phyloP scores from a whole-genome alignment of 768 basidiomycete genomes.

The Tylopilus intermedius region DNA sequence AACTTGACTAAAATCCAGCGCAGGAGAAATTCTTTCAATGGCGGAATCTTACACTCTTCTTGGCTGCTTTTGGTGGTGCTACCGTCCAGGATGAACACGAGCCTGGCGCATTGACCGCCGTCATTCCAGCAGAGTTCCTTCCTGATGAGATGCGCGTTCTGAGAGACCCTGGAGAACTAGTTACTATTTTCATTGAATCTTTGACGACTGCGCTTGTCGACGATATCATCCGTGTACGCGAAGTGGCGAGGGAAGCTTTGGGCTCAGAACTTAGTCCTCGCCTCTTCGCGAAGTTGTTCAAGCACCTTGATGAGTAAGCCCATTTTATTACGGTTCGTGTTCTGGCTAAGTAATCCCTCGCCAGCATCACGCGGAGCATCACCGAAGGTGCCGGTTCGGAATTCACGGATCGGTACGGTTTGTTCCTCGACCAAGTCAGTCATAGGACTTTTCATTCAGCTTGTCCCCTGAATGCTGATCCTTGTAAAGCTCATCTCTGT shows the following conservation, averaged over 20 bases:
- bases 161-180: constrained; percentile 51
- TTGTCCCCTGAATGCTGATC: constrained; percentile 10
- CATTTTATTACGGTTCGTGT: background rate
- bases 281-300: constrained; percentile 62
- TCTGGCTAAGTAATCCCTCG: background rate
- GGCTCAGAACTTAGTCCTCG: constrained; percentile 73
- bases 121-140: constrained; percentile 54
- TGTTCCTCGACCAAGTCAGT: constrained; percentile 73
- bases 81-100: constrained; percentile 54
- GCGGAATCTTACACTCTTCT: constrained; percentile 78
- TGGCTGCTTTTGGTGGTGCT: constrained; percentile 68
- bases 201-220: constrained; percentile 65
- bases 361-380: constrained; percentile 50
- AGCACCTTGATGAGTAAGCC: constrained; percentile 69
- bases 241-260: constrained; percentile 74
- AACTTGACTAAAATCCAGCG: constrained; percentile 4
- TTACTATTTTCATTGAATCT: constrained; percentile 61
- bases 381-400: constrained; percentile 44
- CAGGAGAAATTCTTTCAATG: constrained; percentile 77
- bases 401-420: constrained; percentile 31
- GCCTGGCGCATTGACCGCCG: constrained; percentile 42
- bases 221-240: constrained; percentile 64
- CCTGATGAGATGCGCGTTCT: constrained; percentile 70
- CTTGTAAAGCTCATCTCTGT: constrained; percentile 61
- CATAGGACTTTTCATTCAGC: background rate